Evolutionary conservation across 345 rosid species (phyloP).

Genomic region (Chamaenerion angustifolium): DNA sequence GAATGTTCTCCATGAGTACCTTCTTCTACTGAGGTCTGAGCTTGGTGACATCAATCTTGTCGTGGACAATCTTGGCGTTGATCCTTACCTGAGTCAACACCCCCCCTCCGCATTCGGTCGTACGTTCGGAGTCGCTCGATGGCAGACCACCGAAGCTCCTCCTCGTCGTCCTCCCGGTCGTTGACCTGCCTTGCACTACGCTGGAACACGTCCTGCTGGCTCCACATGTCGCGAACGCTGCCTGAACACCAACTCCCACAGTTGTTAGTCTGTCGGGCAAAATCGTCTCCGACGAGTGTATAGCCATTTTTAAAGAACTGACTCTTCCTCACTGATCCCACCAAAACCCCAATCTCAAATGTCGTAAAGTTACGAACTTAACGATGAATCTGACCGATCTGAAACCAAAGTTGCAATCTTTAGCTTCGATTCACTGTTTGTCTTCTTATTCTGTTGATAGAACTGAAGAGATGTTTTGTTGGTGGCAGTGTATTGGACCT

Average conservation of each 20-base stretch:
- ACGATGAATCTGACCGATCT: not conserved
- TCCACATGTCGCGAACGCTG: constrained; percentile 16
- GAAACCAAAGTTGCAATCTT: constrained; percentile 1
- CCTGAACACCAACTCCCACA: constrained; percentile 15
- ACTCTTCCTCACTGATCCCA: not conserved
- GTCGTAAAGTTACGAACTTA: not conserved
- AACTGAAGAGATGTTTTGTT: not conserved
- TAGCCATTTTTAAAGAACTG: constrained; percentile 10
- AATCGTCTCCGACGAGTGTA: constrained; percentile 16
- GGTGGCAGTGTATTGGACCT: not conserved
- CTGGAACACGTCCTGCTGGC: constrained; percentile 24
- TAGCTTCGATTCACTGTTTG: not conserved
- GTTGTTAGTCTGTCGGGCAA: constrained; percentile 19
- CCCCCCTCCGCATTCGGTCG: constrained; percentile 22
- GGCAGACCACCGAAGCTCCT: constrained; percentile 24
- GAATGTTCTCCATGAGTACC: constrained; percentile 21
- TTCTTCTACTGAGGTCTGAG: constrained; percentile 24
- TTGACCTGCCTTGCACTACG: constrained; percentile 8
- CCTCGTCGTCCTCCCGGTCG: constrained; percentile 16
- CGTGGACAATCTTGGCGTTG: constrained; percentile 14
- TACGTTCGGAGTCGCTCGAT: constrained; percentile 27
- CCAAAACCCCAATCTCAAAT: not conserved
- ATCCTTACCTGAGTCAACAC: constrained; percentile 15
- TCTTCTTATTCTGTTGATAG: not conserved
- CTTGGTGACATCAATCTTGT: constrained; percentile 20